Conservation (phyloP, 495 filamentous ascomycete species). For the Lasiosphaeriaceae sp. region DNA sequence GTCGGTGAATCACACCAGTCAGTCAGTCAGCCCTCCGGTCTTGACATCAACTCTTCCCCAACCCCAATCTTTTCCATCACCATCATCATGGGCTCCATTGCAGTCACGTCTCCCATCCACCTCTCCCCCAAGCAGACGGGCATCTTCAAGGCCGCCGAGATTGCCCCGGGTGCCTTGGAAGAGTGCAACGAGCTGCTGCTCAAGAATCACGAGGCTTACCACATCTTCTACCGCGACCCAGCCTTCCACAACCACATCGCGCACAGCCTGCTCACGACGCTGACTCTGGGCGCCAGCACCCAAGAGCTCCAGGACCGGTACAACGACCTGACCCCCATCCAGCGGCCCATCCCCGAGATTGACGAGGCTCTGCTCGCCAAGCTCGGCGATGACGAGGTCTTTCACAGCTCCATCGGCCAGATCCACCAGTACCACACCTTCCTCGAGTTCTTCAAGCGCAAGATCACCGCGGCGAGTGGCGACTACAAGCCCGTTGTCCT, state of each 20-base stretch:
- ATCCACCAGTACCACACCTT: constrained; percentile 32
- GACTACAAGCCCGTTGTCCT: constrained; percentile 29
- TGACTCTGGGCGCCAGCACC: constrained; percentile 26
- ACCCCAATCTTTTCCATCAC: too few species aligned
- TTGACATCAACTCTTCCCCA: too few species aligned
- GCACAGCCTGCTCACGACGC: constrained; percentile 28
- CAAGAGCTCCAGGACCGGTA: constrained; percentile 26
- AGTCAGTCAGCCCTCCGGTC: too few species aligned
- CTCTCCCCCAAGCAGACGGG: too few species aligned
- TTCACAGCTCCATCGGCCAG: constrained; percentile 19
- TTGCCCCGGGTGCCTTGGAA: constrained; percentile 16
- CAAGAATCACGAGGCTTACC: constrained; percentile 52
- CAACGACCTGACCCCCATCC: constrained; percentile 22
- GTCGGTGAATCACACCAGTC: too few species aligned
- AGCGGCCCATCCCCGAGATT: constrained; percentile 22
- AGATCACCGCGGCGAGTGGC: constrained; percentile 28
- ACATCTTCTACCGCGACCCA: constrained; percentile 25
- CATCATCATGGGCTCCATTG: too few species aligned
- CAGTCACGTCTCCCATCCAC: too few species aligned
- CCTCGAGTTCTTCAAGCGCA: constrained; percentile 32
- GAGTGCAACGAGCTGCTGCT: constrained; percentile 54
- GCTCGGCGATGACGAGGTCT: constrained; percentile 23
- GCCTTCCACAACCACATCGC: constrained; percentile 32
- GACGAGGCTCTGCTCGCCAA: constrained; percentile 21
- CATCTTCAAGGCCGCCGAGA: too few species aligned